A percentile compares a stretch with the other conserved stretches of the same genome.
Conservation (phyloP, 257 asterid species). For the Cruciata laevipes region DNA sequence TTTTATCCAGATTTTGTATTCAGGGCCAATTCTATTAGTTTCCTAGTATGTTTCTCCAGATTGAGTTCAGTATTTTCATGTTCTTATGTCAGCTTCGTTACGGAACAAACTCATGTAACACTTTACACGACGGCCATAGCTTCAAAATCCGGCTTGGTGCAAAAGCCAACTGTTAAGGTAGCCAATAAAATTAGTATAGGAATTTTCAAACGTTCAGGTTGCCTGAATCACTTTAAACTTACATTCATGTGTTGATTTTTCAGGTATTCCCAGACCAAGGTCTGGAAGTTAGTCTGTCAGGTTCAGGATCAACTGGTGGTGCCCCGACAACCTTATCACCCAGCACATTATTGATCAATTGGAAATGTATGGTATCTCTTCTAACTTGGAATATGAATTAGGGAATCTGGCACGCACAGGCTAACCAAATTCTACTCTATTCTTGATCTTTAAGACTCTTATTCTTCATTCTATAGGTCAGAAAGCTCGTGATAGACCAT, state of each 20-base stretch:
- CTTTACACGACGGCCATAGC: constrained; percentile 78
- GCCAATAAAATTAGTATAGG: constrained; percentile 7
- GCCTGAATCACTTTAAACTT: not conserved
- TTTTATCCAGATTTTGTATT: not conserved
- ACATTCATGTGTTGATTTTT: not conserved
- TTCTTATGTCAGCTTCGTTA: constrained; percentile 55
- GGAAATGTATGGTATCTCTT: constrained; percentile 56
- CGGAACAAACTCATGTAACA: constrained; percentile 72
- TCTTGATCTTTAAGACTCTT: constrained; percentile 19
- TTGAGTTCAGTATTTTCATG: constrained; percentile 20
- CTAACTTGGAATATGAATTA: not conserved
- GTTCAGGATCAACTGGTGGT: constrained; percentile 72
- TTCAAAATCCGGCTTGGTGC: constrained; percentile 62
- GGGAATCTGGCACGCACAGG: not conserved
- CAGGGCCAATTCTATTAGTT: not conserved
- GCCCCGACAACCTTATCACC: constrained; percentile 93
- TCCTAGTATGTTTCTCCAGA: not conserved
- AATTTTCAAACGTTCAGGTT: not conserved
- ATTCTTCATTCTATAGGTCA: constrained; percentile 45
- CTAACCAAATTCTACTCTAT: constrained; percentile 5
- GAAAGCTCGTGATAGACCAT: constrained; percentile 54
- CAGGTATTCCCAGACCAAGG: constrained; percentile 80
- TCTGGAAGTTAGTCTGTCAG: constrained; percentile 57
- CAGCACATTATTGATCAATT: constrained; percentile 46
- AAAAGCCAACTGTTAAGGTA: constrained; percentile 73